Base-by-base conservation (phyloP, 306 rosid genomes). In the Glycyrrhiza uralensis region DNA sequence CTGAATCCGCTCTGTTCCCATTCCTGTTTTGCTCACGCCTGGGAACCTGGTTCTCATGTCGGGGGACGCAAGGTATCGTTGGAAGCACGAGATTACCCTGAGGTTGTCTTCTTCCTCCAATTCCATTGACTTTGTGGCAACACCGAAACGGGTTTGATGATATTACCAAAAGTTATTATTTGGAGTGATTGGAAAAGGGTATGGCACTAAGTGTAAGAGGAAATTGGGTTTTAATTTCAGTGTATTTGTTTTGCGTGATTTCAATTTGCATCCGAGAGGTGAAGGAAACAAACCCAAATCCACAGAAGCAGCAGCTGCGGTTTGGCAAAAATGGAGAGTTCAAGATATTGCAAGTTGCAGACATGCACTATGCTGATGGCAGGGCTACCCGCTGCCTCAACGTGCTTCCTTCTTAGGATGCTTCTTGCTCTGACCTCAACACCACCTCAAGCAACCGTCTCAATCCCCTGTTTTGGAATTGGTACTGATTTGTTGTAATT, bases 321-420 rank as follows among this genome's bases (percentile, higher is more conserved):
- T 87, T 92, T 62, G 81, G 81, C 2, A 58, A 70, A 5, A 72
- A 76, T 28, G 32, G 32, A 28, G 32, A 28, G 32, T 28, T 28
- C 3, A 28, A 28, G 32, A 28, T 28, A 2, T 83, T 92, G 35
- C 97, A 92, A 66, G 87, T 92, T 42, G 97, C 97, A 47, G 97
- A 92, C 26, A 84, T 92, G 97, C 97, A 92, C 81, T 89, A 33
- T 32, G 96, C 71, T 5, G 15, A 89, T 60, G 97, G 97, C 3
- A 87, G 77, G 64, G 11, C 64, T 4, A 92, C 93, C 6, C 76
- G 66, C n/a, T 92, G 96, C 69, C 3, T 24, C 79, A 60, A 89
- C 49, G 90, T 92, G 46, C 80, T 85, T 2, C 77, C 79, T 46
- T 13, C 44, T 36, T 90, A 87, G 76, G 7, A 75, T 36, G 7